Evolutionary conservation across 1,284 basidiomycete genomes (phyloP).

Genomic region (Takashimella tepidaria): DNA sequence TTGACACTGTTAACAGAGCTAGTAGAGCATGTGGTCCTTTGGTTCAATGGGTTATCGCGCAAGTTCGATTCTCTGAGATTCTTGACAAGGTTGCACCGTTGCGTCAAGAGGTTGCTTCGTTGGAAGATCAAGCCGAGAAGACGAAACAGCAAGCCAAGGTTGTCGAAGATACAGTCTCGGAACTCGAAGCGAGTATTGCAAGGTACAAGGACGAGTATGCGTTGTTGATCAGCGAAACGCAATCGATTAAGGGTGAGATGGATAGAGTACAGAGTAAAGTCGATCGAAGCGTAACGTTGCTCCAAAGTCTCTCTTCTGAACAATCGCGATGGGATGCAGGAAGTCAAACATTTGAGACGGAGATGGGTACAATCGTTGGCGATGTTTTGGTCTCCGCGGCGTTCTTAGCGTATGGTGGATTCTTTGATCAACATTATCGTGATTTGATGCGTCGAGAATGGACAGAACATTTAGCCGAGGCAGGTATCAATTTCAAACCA

Average conservation of each 20-base stretch:
- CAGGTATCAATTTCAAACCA: conserved; percentile 86
- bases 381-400: conserved; percentile 94
- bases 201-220: conserved; percentile 98
- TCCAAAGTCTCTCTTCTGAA: conserved; percentile 93
- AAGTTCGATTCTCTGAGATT: conserved; percentile 96
- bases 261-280: conserved; percentile 96
- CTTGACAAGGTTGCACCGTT: conserved; percentile 96
- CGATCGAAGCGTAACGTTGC: conserved; percentile 89
- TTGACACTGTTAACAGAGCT: conserved; percentile 90
- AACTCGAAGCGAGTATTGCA: conserved; percentile 88
- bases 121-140: conserved; percentile 84
- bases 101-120: conserved; percentile 87
- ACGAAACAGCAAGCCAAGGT: conserved; percentile 87
- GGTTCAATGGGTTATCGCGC: conserved; percentile 97
- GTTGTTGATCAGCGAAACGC: conserved; percentile 90
- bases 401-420: conserved; percentile 94
- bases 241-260: conserved; percentile 97
- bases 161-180: conserved; percentile 87
- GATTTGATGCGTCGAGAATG: conserved; percentile 97
- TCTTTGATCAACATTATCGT: conserved; percentile 98
- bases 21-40: conserved; percentile 97
- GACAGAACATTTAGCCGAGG: conserved; percentile 79
- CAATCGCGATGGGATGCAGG: conserved; percentile 90
- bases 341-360: conserved; percentile 92
- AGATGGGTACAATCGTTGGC: conserved; percentile 98